Conservation (phyloP, 345 rosid genomes). For the Salix brachista region DNA sequence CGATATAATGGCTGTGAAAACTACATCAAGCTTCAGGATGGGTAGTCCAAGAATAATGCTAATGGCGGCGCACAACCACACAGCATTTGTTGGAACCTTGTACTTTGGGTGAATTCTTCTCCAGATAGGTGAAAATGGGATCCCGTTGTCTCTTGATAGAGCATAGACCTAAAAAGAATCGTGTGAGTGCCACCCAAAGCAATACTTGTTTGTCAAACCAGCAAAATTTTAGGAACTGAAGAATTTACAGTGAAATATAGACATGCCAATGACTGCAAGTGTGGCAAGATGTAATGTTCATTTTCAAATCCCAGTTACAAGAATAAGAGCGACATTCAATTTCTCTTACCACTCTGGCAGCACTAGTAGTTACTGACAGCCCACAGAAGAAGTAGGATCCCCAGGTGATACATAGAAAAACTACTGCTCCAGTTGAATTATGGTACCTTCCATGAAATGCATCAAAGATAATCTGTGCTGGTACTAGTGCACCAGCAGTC, state of each 20-base stretch:
- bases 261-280: no score
- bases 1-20: slow-evolving; percentile 58
- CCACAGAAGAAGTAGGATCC: slow-evolving; percentile 70
- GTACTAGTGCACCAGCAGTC: slow-evolving; percentile 57
- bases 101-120: slow-evolving; percentile 48
- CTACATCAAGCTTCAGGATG: slow-evolving; percentile 47
- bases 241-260: no score
- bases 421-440: slow-evolving; percentile 46
- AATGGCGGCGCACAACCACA: slow-evolving; percentile 59
- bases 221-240: no score
- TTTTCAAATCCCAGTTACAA: neutral
- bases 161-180: slow-evolving; percentile 41
- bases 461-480: slow-evolving; percentile 58
- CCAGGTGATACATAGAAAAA: slow-evolving; percentile 53
- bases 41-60: slow-evolving; percentile 57
- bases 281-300: neutral
- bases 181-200: no score
- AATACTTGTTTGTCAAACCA: no score
- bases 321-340: neutral
- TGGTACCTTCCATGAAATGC: slow-evolving; percentile 66
- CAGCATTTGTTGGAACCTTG: slow-evolving; percentile 58
- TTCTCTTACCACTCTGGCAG: slow-evolving; percentile 52
- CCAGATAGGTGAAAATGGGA: slow-evolving; percentile 55
- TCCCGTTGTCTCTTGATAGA: slow-evolving; percentile 54
- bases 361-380: slow-evolving; percentile 60